phyloP scores from a whole-genome alignment of 78 protist species.

The Protostelium mycophagum region DNA sequence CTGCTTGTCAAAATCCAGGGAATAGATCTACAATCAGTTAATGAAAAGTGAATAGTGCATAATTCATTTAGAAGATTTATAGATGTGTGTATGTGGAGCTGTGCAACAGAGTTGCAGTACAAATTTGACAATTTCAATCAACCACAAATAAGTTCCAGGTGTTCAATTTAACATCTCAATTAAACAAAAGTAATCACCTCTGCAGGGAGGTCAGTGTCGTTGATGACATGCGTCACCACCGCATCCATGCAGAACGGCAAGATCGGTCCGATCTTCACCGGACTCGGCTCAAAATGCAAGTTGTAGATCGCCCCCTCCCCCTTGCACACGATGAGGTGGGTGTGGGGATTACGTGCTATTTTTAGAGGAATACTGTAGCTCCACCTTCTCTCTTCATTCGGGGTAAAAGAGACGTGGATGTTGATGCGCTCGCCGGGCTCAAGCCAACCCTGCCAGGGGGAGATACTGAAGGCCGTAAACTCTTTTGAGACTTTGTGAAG shows the following conservation, averaged over 20 bases:
- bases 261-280: conserved; percentile 16
- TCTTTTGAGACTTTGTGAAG: background rate
- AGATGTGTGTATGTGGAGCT: too few relatives aligned
- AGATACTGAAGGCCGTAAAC: background rate
- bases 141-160: too few relatives aligned
- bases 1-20: conserved; percentile 24
- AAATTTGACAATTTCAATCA: too few relatives aligned
- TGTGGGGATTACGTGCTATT: background rate
- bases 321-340: background rate
- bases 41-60: too few relatives aligned
- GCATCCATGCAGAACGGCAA: conserved; percentile 9
- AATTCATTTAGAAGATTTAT: too few relatives aligned
- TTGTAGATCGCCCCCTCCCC: background rate
- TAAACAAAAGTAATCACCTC: background rate
- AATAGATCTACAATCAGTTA: background rate
- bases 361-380: background rate
- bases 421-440: background rate
- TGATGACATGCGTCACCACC: background rate
- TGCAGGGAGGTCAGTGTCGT: conserved; percentile 11
- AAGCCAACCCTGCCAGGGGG: background rate
- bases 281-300: background rate
- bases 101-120: too few relatives aligned
- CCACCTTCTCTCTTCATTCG: background rate
- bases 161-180: too few relatives aligned
- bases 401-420: conserved; percentile 9